Evolutionary conservation across 768 basidiomycete species (phyloP), one percentile per base, ranked within the genome.

Genomic region (Pisolithus albus): DNA sequence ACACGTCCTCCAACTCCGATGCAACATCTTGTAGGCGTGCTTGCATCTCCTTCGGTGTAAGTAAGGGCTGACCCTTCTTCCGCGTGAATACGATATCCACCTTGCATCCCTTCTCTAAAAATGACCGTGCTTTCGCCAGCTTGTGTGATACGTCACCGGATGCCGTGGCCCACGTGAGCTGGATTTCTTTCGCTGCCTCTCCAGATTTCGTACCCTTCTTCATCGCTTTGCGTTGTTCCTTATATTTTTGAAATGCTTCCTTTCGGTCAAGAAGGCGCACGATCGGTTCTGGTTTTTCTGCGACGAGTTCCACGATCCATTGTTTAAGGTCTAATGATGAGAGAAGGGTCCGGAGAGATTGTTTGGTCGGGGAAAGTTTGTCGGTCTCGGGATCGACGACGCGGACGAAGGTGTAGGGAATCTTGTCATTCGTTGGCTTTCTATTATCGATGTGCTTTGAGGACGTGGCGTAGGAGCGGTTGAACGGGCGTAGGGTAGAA

Each of bases 101-200:
- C 8, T 76, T 69, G 30, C 70, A 65, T 0, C 85, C 86, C 56
- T 80, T 80, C 57, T 76, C 77, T 50, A 92, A 66, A 37, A 84
- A 77, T 47, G 75, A 70, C 47, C 71, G 65, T 19, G 75, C 77
- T 64, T 82, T 83, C 49, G 69, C 72, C 32, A 91, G 52, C 64
- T 88, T 91, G 65, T 84, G 84, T 36, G 71, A 72, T 18, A 83
- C 59, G 59, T 92, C 90, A 7, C 74, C 78, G 28, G 63, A 56
- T 7, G 70, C 79, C 11, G 82, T 77, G 2, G 71, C 73, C 86
- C 88, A 92, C 11, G 82, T 80, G 43, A 92, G 61, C 66, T 86
- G 84, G 5, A 88, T 71, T 69, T 88, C 83, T 70, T 89, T 90
- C 49, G 69, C 61, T 55, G 67, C 69, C 53, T 61, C 62, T 21